Percentiles rank a stretch among this genome's conserved stretches.
Evolutionary conservation across 495 filamentous ascomycete species (phyloP).

Genomic region (Trichoderma gamsii): DNA sequence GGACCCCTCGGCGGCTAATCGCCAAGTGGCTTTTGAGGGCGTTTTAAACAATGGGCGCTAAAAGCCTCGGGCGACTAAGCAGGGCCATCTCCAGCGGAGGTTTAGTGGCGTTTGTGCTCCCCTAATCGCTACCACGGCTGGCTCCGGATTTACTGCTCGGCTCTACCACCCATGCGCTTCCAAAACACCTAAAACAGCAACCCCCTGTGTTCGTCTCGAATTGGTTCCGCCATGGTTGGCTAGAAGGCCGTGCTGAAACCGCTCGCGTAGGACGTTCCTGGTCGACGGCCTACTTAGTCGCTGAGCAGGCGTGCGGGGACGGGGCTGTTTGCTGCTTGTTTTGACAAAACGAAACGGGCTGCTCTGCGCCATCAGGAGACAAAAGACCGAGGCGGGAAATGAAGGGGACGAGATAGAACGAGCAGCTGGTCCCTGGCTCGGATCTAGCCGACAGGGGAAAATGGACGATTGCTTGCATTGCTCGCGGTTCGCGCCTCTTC

Average conservation of each 20-base stretch:
- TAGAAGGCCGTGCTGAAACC: neutral
- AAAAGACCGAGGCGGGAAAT: constrained; percentile 1
- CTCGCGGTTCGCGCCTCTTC: neutral
- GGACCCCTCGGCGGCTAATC: constrained; percentile 5
- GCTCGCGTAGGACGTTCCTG: neutral
- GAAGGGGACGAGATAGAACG: neutral
- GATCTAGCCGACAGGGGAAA: constrained; percentile 1
- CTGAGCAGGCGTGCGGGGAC: neutral
- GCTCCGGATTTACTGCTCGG: constrained; percentile 10
- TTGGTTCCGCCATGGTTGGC: neutral
- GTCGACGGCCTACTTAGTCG: neutral
- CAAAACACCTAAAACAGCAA: constrained; percentile 4
- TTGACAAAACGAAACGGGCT: neutral
- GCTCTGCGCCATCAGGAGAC: neutral
- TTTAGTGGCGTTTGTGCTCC: neutral
- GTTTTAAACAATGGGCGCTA: neutral
- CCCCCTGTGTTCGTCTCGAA: constrained; percentile 6
- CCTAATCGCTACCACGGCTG: neutral
- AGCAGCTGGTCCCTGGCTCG: neutral
- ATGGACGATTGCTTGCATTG: neutral
- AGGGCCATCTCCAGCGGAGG: neutral
- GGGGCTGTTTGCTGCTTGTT: neutral
- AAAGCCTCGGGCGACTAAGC: neutral
- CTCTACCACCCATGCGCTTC: neutral
- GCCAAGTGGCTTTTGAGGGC: neutral